Evolutionary conservation across 371 early-diverging fungal species (phyloP), one percentile per base, ranked within the genome.

Genomic region (Dichotomocladium elegans): DNA sequence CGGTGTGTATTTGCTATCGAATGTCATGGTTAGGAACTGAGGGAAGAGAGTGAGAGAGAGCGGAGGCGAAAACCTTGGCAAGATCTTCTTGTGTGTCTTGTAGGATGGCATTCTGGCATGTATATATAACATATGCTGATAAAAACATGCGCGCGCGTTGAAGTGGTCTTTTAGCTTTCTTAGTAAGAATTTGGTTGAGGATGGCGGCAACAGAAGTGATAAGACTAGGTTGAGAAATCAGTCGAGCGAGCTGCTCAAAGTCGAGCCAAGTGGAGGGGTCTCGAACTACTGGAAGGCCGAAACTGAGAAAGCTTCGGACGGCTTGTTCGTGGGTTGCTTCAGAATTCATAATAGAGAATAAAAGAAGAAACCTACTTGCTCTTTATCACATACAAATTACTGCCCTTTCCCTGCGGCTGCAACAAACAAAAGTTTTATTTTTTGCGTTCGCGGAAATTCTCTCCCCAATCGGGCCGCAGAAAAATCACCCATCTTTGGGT

Each of bases 51-150:
- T 7, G 27, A 47, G 29, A 30, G 1, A 26, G 5, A 19, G n/a
- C n/a, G n/a, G n/a, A n/a, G n/a, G n/a, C n/a, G n/a, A n/a, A n/a
- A n/a, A 83, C 87, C 78, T 74, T 66, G 54, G 82, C 81, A 22
- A 74, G 68, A 9, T 42, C 45, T 1, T 72, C 79, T 19, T 64
- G 49, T 2, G 74, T 70, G 31, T 70, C 47, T 28, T 68, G 63
- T 57, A 88, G 69, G 11, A 85, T 72, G 47, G 79, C 81, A 22
- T 41, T 24, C 2, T 87, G 81, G 48, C 87, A 81, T 28, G 79
- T 80, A 29, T 79, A 70, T 10, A 83, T 80, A 76, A 89, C 77
- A 61, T 81, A 89, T 6, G 85, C 77, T 47, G 74, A 80, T 47
- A 89, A 59, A 27, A 87, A 79, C 9, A 86, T 72, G 35, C 84